Base-by-base conservation (phyloP, 2,329 filamentous ascomycete genomes). In the Pseudogymnoascus sp. region DNA sequence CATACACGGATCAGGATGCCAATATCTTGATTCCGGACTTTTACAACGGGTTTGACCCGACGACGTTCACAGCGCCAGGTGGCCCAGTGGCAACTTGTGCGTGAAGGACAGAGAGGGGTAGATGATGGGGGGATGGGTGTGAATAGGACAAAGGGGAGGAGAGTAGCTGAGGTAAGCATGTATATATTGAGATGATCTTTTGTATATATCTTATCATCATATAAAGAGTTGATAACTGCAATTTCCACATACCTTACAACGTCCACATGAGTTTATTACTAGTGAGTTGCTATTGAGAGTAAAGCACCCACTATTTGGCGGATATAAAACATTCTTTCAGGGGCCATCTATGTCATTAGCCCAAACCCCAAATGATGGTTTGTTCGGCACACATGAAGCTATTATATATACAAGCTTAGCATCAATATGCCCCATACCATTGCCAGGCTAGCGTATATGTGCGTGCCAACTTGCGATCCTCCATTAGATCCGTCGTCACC, bases 21-120 rank as follows among this genome's bases (percentile, higher is more conserved):
- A 68, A 69, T 18, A 68, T 71, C 62, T 43, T 64, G 9, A 65
- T 68, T 31, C 46, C 25, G 1, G n/a, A 56, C 25, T 56, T 56
- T 3, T 56, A 56, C 14, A 56, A 71, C 64, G 73, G 73, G 31
- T 74, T 75, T 60, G 70, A 74, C 21, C 67, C 73, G 4, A 70
- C 69, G 6, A 74, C 69, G 2, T 75, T 72, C 64, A 66, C 64
- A 12, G 73, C 73, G 64, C 67, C 68, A 66, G 72, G 66, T 65
- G 71, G 70, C 9, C 64, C 59, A 36, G 67, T 66, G 18, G 68
- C 63, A n/a, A 71, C 66, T 18, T 56, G 46, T 18, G 46, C 46
- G 1, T 56, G 5, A 31, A 18, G 1, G 14, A 8, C 14, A 11
- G 21, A 23, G 21, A 28, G 3, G 4, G 8, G 2, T 53, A 6